A percentile compares a stretch with the other conserved stretches of the same genome.
Conservation (phyloP, 768 basidiomycete species). For the Serendipita sp. region DNA sequence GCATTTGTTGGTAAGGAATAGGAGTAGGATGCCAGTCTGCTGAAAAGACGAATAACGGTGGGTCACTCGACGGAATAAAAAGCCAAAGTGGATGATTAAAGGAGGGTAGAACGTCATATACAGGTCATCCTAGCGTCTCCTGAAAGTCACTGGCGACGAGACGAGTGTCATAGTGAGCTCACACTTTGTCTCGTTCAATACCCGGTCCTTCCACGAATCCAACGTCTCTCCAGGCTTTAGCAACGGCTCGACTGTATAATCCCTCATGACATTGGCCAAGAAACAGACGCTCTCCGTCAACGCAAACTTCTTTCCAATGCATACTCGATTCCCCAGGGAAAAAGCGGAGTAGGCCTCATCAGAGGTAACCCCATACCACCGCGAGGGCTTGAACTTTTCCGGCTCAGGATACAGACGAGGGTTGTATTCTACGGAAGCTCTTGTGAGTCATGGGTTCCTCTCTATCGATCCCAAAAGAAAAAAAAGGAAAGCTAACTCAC, state of each 20-base stretch:
- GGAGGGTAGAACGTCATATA: too few species aligned
- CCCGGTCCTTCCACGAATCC: constrained; percentile 15
- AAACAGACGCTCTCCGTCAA: constrained; percentile 27
- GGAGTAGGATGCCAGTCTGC: too few species aligned
- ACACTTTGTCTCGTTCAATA: constrained; percentile 9
- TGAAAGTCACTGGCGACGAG: not conserved
- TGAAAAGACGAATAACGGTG: too few species aligned
- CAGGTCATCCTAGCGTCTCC: not conserved
- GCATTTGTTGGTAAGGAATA: too few species aligned
- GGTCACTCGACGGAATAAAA: too few species aligned
- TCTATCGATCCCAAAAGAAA: not conserved
- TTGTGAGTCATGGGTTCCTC: too few species aligned
- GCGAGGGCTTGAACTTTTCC: constrained; percentile 30
- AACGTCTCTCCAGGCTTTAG: constrained; percentile 24
- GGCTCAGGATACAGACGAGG: constrained; percentile 35
- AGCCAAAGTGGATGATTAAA: too few species aligned
- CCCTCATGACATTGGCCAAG: constrained; percentile 32
- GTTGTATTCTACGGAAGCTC: constrained; percentile 27
- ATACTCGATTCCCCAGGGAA: constrained; percentile 29
- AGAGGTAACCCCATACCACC: constrained; percentile 29
- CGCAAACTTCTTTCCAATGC: constrained; percentile 36
- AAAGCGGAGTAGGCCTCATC: constrained; percentile 21
- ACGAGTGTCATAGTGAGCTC: not conserved
- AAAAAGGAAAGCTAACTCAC: constrained; percentile 20
- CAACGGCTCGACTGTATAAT: constrained; percentile 35